Conservation (phyloP, 768 basidiomycete species). For the Russula olivacea region DNA sequence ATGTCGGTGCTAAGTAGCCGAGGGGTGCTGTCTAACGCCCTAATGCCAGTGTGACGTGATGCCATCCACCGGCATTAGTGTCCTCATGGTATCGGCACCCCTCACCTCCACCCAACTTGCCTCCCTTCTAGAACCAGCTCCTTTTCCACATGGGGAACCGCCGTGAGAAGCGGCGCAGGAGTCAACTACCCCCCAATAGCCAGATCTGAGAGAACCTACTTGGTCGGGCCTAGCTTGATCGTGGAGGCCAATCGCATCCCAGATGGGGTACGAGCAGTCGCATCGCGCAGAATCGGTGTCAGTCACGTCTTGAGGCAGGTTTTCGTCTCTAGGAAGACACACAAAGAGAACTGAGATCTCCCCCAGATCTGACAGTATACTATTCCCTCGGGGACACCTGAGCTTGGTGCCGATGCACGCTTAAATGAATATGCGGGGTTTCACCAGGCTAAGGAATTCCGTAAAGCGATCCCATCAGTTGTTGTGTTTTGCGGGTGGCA, state of each 20-base stretch:
- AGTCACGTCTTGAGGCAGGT: background rate
- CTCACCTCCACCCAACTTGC: slow-evolving; percentile 11
- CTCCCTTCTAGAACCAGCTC: slow-evolving; percentile 15
- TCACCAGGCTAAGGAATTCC: too few relatives aligned
- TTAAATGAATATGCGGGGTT: background rate
- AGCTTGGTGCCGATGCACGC: background rate
- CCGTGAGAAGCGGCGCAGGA: slow-evolving; percentile 18
- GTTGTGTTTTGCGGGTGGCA: background rate
- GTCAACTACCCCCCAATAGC: slow-evolving; percentile 6
- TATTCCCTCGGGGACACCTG: slow-evolving; percentile 11
- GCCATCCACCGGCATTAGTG: slow-evolving; percentile 21
- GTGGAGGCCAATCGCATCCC: background rate
- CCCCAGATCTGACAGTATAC: slow-evolving; percentile 13
- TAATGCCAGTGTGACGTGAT: slow-evolving; percentile 8
- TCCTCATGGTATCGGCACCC: slow-evolving; percentile 22
- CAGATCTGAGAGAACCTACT: slow-evolving; percentile 7
- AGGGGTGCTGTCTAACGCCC: slow-evolving; percentile 5
- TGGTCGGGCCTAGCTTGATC: background rate
- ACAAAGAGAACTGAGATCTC: slow-evolving; percentile 5
- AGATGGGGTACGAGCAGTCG: background rate
- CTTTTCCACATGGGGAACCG: slow-evolving; percentile 20
- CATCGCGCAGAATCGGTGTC: background rate
- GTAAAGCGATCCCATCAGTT: background rate
- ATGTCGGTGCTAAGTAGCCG: slow-evolving; percentile 11
- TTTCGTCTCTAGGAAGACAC: background rate